Evolutionary conservation across 1,284 basidiomycete species (phyloP).

Genomic region (Sanghuangporus sanghuang): DNA sequence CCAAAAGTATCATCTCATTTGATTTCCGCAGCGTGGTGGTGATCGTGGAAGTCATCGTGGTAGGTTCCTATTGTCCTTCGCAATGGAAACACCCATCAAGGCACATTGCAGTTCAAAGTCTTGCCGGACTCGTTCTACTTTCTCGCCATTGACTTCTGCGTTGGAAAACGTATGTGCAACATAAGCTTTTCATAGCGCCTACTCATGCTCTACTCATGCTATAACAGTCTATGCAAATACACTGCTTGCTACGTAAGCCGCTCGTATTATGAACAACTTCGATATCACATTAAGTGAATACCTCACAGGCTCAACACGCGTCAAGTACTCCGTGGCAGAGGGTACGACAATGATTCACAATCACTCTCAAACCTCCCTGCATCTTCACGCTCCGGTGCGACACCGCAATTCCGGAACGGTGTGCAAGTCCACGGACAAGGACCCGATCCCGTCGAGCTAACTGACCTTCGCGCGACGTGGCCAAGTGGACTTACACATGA

Average conservation of each 20-base stretch:
- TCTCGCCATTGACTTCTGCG: constrained; percentile 40
- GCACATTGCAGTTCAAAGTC: constrained; percentile 29
- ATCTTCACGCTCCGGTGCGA: background rate
- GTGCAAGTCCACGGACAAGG: background rate
- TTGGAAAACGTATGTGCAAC: constrained; percentile 37
- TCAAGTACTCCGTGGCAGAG: constrained; percentile 25
- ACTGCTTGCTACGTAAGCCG: constrained; percentile 29
- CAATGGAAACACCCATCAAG: background rate
- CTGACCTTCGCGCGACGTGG: constrained; percentile 4
- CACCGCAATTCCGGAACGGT: background rate
- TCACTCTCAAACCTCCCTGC: background rate
- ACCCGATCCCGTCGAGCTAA: background rate
- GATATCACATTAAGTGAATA: background rate
- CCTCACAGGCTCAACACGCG: constrained; percentile 35
- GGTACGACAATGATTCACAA: constrained; percentile 18
- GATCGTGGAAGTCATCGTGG: constrained; percentile 34
- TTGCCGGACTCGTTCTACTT: constrained; percentile 37
- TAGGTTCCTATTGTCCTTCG: constrained; percentile 15
- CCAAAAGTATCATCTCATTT: background rate
- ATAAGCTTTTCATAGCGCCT: background rate
- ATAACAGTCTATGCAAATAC: constrained; percentile 42
- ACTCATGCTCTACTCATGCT: background rate
- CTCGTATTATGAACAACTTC: background rate
- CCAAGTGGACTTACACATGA: background rate
- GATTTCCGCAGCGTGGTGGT: constrained; percentile 30